Base-by-base conservation (phyloP, 148 eudicot species). In the Cornus florida region DNA sequence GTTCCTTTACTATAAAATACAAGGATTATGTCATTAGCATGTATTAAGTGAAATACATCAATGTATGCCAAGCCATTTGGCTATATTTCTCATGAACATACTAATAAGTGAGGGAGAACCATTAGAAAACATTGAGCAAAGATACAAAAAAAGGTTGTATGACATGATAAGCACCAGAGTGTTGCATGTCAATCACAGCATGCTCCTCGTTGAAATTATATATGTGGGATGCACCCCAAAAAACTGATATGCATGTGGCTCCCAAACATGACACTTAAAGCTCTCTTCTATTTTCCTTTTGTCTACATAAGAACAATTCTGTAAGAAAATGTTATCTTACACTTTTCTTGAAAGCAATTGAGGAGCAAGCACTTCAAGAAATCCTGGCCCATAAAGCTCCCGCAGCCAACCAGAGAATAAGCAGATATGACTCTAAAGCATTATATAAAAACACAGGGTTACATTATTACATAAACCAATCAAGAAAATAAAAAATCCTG, bases 401-500 rank as follows among this genome's bases (percentile, higher is more conserved):
- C 94, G 86, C 88, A 97, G 81, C 97, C 95, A 97, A 73, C 99
- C 98, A 79, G 99, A 86, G 89, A 92, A 94, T 76, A 94, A 88
- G 91, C 99, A 93, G 72, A 93, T 74, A 82, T 97, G 94, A 81
- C 79, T 86, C 99, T 97, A 71, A 79, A 80, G 59, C 73, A 73
- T 57, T 62, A 79, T 71, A 84, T 39, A 46, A 77, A 72, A 82
- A 85, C 41, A 69, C 17, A 59, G 68, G 28, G 66, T 69, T 9
- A 46, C n/a, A 59, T 28, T 22, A 41, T 39, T 20, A 70, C 20
- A 60, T 41, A 50, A 53, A 38, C 19, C 22, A 66, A 20, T 7
- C 60, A n/a, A 5, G 43, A 23, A 35, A 20, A 60, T n/a, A 3
- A 31, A n/a, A 69, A 64, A 12, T 57, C 28, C 38, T 53, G 33